Evolutionary conservation across 768 basidiomycete genomes (phyloP).

Genomic region (Nidularia sp.): DNA sequence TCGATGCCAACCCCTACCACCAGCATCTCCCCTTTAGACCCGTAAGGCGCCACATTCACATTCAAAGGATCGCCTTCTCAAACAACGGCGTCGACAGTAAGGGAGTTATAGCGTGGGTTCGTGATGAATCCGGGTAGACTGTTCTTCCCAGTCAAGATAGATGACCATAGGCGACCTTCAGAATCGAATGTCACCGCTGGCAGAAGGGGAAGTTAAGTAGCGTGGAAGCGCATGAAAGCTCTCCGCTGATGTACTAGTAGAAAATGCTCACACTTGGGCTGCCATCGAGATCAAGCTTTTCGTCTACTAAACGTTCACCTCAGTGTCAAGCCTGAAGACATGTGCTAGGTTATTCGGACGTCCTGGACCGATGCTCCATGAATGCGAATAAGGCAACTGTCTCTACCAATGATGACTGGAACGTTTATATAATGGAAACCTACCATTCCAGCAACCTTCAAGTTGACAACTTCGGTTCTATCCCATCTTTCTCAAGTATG

Average conservation of each 20-base stretch:
- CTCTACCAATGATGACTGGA: too few relatives aligned
- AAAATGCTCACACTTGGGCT: conserved; percentile 24
- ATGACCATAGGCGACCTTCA: conserved; percentile 52
- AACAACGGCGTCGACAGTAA: conserved; percentile 33
- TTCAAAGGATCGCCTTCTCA: conserved; percentile 58
- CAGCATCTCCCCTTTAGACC: conserved; percentile 21
- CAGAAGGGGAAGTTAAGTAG: conserved; percentile 46
- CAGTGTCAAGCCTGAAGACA: conserved; percentile 40
- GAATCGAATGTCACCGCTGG: conserved; percentile 51
- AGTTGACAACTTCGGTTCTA: too few relatives aligned
- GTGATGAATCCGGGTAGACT: conserved; percentile 45
- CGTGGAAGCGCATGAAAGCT: conserved; percentile 45
- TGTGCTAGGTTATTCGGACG: too few relatives aligned
- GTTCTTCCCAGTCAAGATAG: conserved; percentile 40
- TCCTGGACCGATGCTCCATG: too few relatives aligned
- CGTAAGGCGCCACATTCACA: conserved; percentile 24
- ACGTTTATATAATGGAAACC: too few relatives aligned
- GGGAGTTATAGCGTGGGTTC: conserved; percentile 25
- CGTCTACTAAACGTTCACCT: conserved; percentile 49
- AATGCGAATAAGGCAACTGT: too few relatives aligned
- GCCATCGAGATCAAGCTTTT: conserved; percentile 36
- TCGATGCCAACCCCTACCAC: conserved; percentile 60
- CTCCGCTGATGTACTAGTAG: conserved; percentile 37
- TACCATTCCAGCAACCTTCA: too few relatives aligned
- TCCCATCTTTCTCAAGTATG: too few relatives aligned